Evolutionary conservation across 768 basidiomycete species (phyloP).

Genomic region (Phlegmacium glaucopus): DNA sequence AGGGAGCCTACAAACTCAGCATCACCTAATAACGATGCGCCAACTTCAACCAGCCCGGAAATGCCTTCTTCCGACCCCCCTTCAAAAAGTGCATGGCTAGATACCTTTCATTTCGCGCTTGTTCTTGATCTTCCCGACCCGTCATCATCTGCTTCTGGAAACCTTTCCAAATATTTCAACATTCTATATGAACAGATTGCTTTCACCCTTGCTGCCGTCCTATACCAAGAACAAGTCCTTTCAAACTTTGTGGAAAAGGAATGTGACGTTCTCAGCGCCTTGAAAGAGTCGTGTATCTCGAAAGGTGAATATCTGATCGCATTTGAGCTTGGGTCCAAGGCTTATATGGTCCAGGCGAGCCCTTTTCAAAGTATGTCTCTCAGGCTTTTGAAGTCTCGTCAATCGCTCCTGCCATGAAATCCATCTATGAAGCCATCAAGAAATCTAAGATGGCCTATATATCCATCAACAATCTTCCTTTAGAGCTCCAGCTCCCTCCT

Average conservation of each 20-base stretch:
- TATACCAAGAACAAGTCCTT: constrained; percentile 88
- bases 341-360: constrained; percentile 42
- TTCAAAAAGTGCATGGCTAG: constrained; percentile 48
- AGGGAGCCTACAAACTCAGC: constrained; percentile 41
- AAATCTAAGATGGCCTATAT: constrained; percentile 73
- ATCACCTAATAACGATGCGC: constrained; percentile 30
- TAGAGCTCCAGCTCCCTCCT: constrained; percentile 87
- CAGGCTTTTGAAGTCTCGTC: constrained; percentile 65
- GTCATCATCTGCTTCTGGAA: constrained; percentile 76
- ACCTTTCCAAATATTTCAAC: constrained; percentile 77
- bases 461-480: constrained; percentile 70
- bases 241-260: constrained; percentile 84
- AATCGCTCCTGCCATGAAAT: constrained; percentile 76
- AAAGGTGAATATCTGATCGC: constrained; percentile 43
- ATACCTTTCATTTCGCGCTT: constrained; percentile 82
- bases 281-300: constrained; percentile 68
- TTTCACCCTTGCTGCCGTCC: constrained; percentile 86
- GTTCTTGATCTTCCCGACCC: constrained; percentile 90
- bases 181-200: constrained; percentile 86
- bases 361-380: constrained; percentile 51
- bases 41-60: constrained; percentile 24
- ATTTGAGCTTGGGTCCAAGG: background rate
- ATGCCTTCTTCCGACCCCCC: constrained; percentile 34
- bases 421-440: constrained; percentile 77
- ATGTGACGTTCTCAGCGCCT: constrained; percentile 62